Evolutionary conservation across 1,284 basidiomycete species (phyloP).

Genomic region (Trametes versicolor): DNA sequence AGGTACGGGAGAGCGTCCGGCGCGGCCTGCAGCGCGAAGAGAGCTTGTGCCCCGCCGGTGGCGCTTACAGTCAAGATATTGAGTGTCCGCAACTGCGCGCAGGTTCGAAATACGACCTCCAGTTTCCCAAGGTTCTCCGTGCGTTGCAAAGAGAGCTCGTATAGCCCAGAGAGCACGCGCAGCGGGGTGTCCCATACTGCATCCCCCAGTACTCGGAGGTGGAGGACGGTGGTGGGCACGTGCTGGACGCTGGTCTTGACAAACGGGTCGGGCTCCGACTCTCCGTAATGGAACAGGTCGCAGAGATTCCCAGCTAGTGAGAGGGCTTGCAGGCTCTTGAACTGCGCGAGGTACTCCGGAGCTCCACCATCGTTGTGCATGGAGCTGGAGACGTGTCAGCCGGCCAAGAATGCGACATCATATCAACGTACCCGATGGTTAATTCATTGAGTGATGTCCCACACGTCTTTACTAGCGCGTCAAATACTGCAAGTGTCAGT

Average conservation of each 20-base stretch:
- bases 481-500: background rate
- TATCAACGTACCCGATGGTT: background rate
- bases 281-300: background rate
- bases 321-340: background rate
- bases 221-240: background rate
- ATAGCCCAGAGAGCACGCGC: slow-evolving; percentile 9
- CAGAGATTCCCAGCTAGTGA: background rate
- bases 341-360: background rate
- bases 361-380: background rate
- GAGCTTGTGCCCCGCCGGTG: background rate
- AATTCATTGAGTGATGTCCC: background rate
- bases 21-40: background rate
- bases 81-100: slow-evolving; percentile 17
- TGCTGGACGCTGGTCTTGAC: background rate
- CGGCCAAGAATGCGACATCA: background rate
- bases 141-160: slow-evolving; percentile 15
- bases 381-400: background rate
- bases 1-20: slow-evolving; percentile 20
- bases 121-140: slow-evolving; percentile 1
- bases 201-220: background rate
- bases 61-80: background rate
- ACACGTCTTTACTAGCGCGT: background rate
- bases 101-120: slow-evolving; percentile 15
- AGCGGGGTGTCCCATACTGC: slow-evolving; percentile 7
- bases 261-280: background rate